Base-by-base conservation (phyloP, 148 eudicot genomes). In the Bassia scoparia region DNA sequence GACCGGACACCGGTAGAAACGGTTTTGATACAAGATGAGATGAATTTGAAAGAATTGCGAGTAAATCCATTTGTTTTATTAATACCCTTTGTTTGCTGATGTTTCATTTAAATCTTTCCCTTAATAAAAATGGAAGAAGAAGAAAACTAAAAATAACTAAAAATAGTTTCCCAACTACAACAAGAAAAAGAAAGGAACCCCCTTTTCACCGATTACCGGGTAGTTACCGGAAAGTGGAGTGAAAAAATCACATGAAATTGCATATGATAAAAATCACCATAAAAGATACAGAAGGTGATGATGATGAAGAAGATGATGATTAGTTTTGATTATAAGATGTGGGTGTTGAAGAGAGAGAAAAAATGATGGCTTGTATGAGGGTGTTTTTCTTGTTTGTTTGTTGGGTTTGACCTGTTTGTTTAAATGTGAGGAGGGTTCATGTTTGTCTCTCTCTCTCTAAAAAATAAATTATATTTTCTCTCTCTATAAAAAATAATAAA, bases 1-100 rank as follows among this genome's bases (percentile, higher is more conserved):
- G 95, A 92, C 77, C 94, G 85, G 24, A 96, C 97, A 85, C 92
- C 96, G 46, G 97, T 81, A 66, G 99, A 92, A 55, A 92, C 99
- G 46, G 96, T 90, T 46, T 84, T 96, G 76, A 96, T 83, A 63
- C 97, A 96, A 55, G 97, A 90, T 2, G 99, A 90, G 33, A 96
- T 85, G 61, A 96, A 85, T 82, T 91, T 89, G 81, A 90, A 74
- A 1, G 97, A 89, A 78, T 76, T 82, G 12, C 92, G 93, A 8
- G 88, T 56, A 49, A 88, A 83, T 63, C 91, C 92, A 84, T 85
- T 87, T 35, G 69, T 72, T 48, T 76, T 76, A 34, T 76, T 67
- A 60, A 70, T 75, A 71, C 76, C 63, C 79, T 75, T 82, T 38
- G 73, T 76, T 73, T 84, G 77, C 69, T 80, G 83, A 77, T 82